Evolutionary conservation across 2,329 filamentous ascomycete species (phyloP).

Genomic region (Colletotrichum sp.): DNA sequence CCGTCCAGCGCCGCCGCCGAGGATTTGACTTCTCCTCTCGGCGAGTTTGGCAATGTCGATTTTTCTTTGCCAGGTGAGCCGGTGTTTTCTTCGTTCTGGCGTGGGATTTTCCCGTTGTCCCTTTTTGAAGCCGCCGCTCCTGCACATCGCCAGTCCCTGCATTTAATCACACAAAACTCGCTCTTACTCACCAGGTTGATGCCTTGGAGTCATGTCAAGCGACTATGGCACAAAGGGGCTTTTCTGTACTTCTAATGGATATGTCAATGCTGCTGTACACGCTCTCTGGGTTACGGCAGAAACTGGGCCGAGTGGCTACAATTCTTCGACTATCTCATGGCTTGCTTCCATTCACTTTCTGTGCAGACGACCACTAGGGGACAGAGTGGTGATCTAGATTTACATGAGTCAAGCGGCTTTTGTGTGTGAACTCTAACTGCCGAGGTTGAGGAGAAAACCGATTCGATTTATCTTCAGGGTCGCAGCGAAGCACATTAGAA

Average conservation of each 20-base stretch:
- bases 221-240: neutral
- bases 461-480: slow-evolving; percentile 5
- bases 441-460: neutral
- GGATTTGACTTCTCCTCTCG: slow-evolving; percentile 40
- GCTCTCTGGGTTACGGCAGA: neutral
- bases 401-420: slow-evolving; percentile 13
- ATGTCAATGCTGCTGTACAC: neutral
- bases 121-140: neutral
- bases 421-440: neutral
- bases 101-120: neutral
- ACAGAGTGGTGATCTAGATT: neutral
- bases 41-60: slow-evolving; percentile 52
- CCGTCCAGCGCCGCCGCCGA: slow-evolving; percentile 26
- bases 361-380: neutral
- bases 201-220: neutral
- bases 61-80: slow-evolving; percentile 51
- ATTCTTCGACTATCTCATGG: neutral
- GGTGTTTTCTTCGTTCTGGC: slow-evolving; percentile 23
- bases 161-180: neutral
- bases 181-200: neutral
- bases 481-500: slow-evolving; percentile 10
- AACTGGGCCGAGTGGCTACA: neutral
- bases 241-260: neutral
- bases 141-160: neutral
- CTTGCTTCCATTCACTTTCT: neutral